Conservation (phyloP, 768 basidiomycete genomes). For the Amanita inopinata region DNA sequence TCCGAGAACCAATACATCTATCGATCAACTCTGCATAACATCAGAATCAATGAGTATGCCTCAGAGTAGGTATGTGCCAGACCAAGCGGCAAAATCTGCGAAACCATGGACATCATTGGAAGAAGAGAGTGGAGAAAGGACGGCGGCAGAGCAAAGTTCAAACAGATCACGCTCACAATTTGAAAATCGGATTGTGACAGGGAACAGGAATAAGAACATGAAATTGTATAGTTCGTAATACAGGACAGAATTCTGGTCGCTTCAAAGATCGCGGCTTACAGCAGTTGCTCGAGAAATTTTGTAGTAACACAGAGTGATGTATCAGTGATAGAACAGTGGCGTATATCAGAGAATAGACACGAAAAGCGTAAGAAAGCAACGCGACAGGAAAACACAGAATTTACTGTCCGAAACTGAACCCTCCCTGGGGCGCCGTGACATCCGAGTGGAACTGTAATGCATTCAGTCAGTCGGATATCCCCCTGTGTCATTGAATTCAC, state of each 20-base stretch:
- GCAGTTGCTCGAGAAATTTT: conserved; percentile 1
- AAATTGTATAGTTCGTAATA: background rate
- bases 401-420: conserved; percentile 87
- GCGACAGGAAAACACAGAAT: conserved; percentile 16
- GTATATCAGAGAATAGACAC: background rate
- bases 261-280: too few relatives aligned
- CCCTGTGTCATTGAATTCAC: conserved; percentile 17
- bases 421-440: conserved; percentile 85
- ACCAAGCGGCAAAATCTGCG: conserved; percentile 92
- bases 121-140: background rate
- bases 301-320: conserved; percentile 5
- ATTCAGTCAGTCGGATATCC: conserved; percentile 7
- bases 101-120: conserved; percentile 50
- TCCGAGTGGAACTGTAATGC: conserved; percentile 67
- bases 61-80: conserved; percentile 11
- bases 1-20: conserved; percentile 90
- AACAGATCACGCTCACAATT: conserved; percentile 4
- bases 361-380: conserved; percentile 3
- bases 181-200: background rate
- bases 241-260: too few relatives aligned
- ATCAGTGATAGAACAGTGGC: conserved; percentile 1
- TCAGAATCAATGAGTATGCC: conserved; percentile 1
- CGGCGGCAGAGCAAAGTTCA: too few relatives aligned
- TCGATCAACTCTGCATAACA: conserved; percentile 76
- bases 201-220: conserved; percentile 17